Base-by-base conservation (phyloP, 441 rosid genomes). In the Populus hybrid region DNA sequence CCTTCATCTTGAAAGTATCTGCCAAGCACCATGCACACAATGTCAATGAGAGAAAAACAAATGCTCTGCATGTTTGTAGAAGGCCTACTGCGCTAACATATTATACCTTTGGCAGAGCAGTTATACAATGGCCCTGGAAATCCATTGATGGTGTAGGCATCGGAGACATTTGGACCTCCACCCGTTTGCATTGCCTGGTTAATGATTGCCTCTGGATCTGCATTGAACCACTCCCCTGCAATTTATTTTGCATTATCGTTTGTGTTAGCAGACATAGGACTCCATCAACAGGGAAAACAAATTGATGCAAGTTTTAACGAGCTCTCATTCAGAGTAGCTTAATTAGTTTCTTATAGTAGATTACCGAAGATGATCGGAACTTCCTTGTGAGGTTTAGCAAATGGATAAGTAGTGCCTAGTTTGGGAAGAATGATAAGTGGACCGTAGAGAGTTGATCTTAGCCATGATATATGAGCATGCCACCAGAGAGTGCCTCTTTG, bases 401-500 rank as follows among this genome's bases (percentile, higher is more conserved):
- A 89, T 26, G 93, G 92, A 75, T 86, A 91, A 26, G 88, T 69
- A 30, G 74, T 80, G 63, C 85, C 81, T 46, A 11, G 80, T 76
- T 64, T 86, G 2, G 94, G 92, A 21, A 82, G 86, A 75, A 91
- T 88, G 78, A 89, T 82, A 8, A 89, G 74, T 8, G 92, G 85
- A 7, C 97, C 94, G 30, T 91, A 83, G 68, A 90, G 72, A 28
- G 95, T 87, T 24, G 90, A 81, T 73, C 91, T 82, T 20, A 89
- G 79, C 92, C 93, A 88, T 24, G 83, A 82, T 53, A 86, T 67
- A 50, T 92, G 93, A 38, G 92, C 93, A 79, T 91, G 91, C 91
- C 89, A 90, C 76, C 85, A 87, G 34, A 90, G 81, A 10, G 97
- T 88, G 75, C 97, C 93, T 81, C 89, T 85, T 82, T 92, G 93